Conservation (phyloP, 164 flowering plant genomes). For the Liriodendron chinense region DNA sequence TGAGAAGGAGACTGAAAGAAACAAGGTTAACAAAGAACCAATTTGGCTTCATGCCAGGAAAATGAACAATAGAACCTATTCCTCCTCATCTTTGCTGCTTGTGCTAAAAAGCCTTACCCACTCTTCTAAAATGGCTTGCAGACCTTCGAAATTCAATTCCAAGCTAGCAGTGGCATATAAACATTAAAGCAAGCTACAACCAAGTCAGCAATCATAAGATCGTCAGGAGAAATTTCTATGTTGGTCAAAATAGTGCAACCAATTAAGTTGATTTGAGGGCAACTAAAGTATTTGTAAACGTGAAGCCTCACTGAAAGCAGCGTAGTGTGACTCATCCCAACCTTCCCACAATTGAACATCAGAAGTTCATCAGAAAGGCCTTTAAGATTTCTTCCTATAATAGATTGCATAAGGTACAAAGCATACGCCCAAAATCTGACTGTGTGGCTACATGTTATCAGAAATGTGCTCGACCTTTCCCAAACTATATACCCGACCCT, state of each 20-base stretch:
- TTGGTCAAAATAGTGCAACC: constrained; percentile 57
- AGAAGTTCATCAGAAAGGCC: constrained; percentile 39
- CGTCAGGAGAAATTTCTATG: constrained; percentile 62
- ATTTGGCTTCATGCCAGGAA: no score
- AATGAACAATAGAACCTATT: no score
- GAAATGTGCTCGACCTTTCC: constrained; percentile 62
- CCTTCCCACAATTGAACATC: constrained; percentile 79
- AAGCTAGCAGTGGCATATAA: constrained; percentile 39
- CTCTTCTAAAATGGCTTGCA: constrained; percentile 60
- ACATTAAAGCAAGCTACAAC: constrained; percentile 67
- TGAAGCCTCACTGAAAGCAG: constrained; percentile 31
- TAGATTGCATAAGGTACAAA: constrained; percentile 76
- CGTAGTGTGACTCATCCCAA: constrained; percentile 54
- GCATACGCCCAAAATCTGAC: constrained; percentile 63
- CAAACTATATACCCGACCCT: constrained; percentile 69
- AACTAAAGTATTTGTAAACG: constrained; percentile 64
- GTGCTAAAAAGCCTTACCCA: constrained; percentile 73
- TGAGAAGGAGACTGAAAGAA: no score
- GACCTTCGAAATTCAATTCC: constrained; percentile 43
- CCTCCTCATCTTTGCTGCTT: constrained; percentile 18
- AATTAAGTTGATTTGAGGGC: constrained; percentile 86
- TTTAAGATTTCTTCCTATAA: constrained; percentile 48
- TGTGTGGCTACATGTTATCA: constrained; percentile 61
- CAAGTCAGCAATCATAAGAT: constrained; percentile 55
- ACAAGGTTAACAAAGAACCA: no score